Base-by-base conservation (phyloP, 257 asterid genomes). In the Salvia splendens region DNA sequence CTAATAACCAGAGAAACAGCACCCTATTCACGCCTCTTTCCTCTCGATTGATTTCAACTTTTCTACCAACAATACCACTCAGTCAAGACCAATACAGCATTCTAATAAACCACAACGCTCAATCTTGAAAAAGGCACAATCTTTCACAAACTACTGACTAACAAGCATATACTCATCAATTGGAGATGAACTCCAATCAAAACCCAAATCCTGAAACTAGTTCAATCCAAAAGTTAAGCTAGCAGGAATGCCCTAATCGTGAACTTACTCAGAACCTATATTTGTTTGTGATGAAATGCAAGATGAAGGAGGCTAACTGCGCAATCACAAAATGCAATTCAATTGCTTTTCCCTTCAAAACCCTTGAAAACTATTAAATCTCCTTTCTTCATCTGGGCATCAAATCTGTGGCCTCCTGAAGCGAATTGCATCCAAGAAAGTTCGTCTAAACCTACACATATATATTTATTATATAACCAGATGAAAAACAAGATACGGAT, bases 301-400 rank as follows among this genome's bases (percentile, higher is more conserved):
- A 55, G 53, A 54, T 40, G 49, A 1, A 28, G 61, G 16, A 30
- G 38, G 11, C 12, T 45, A 47, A 70, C 65, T 65, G 73, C 71
- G 66, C 75, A 73, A 82, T 74, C 77, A 73, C 28, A 52, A 55
- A 64, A 65, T 70, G 83, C 78, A 77, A 79, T 79, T 61, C 69
- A 72, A 53, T 67, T 40, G 20, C 65, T 58, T 70, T 67, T 56
- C 12, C 73, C 66, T 65, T 71, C 61, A 69, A 75, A 77, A 40
- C 46, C 73, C 76, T 61, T 28, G 16, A 12, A 75, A 79, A 74
- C 73, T 72, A 78, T 47, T 67, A 46, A 65, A 72, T 70, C 69
- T 66, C 68, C 74, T 61, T 24, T 64, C 72, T 67, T 40, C 30
- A 24, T 24, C 30, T 24, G 30, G 52, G 24, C 74, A 65, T 32